These are phyloP conservation scores for Hibiscus trionum DNA, from an alignment of 345 rosid species.

Conservation along the genomic window DNA sequence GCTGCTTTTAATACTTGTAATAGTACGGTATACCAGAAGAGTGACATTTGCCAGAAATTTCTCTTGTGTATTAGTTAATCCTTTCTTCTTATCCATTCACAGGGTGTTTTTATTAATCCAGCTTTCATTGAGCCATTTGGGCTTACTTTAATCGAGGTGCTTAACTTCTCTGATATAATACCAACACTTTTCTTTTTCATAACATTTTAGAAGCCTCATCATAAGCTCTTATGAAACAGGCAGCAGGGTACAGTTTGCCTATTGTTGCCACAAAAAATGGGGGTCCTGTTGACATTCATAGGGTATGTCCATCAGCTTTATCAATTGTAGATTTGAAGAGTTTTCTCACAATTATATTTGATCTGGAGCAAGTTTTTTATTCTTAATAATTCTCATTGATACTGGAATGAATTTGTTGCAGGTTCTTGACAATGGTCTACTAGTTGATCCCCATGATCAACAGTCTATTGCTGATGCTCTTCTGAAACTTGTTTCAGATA, in stretches of 20 bases:
- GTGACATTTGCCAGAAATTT: not conserved
- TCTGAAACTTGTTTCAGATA: conserved; percentile 61
- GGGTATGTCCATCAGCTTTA: conserved; percentile 28
- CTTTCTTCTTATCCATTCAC: not conserved
- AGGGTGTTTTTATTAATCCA: conserved; percentile 94
- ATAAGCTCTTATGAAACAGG: conserved; percentile 32
- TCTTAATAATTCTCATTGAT: not conserved
- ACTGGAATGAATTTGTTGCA: conserved; percentile 15
- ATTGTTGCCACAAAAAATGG: conserved; percentile 84
- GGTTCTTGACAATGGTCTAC: conserved; percentile 77
- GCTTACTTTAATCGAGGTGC: conserved; percentile 80
- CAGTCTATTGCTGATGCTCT: conserved; percentile 65
- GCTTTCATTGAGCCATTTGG: conserved; percentile 94
- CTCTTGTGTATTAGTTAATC: not conserved
- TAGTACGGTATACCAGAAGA: too few relatives aligned
- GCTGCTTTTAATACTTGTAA: too few relatives aligned
- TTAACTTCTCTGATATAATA: not conserved
- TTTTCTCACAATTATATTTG: not conserved
- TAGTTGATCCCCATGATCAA: conserved; percentile 71
- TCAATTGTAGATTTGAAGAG: conserved; percentile 1
- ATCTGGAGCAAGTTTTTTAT: not conserved
- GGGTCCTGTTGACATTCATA: conserved; percentile 79
- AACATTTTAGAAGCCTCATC: conserved; percentile 2
- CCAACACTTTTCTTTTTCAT: not conserved
- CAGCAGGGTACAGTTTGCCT: conserved; percentile 87